phyloP scores from a whole-genome alignment of 2,329 filamentous ascomycete species.

The Alternaria sp. region DNA sequence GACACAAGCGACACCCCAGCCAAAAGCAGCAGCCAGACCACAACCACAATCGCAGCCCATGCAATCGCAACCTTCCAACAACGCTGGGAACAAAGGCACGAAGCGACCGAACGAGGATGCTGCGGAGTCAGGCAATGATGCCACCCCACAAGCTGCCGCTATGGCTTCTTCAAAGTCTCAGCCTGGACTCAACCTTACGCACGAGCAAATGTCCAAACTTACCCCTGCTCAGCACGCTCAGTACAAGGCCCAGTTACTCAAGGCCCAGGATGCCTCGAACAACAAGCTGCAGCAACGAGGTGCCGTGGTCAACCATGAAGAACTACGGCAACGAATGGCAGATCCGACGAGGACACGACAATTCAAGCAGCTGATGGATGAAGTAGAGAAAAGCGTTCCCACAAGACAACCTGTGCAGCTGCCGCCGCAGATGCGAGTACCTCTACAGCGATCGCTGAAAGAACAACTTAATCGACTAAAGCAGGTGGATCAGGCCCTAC shows the following conservation, averaged over 20 bases:
- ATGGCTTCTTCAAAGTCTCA: constrained; percentile 49
- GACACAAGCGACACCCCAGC: constrained; percentile 34
- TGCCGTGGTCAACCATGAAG: constrained; percentile 32
- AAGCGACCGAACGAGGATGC: constrained; percentile 56
- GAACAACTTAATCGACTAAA: constrained; percentile 39
- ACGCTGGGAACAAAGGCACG: constrained; percentile 37
- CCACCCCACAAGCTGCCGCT: constrained; percentile 47
- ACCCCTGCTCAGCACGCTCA: constrained; percentile 46
- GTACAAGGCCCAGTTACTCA: constrained; percentile 45
- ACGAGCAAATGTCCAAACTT: constrained; percentile 47
- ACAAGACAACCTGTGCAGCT: constrained; percentile 34
- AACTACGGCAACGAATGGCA: constrained; percentile 37
- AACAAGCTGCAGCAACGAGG: constrained; percentile 40
- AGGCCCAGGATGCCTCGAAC: constrained; percentile 46
- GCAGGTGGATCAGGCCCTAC: constrained; percentile 45
- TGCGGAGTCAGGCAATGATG: constrained; percentile 48
- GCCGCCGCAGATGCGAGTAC: constrained; percentile 31
- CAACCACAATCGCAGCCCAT: constrained; percentile 32
- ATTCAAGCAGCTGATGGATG: constrained; percentile 39
- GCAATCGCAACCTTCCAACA: constrained; percentile 31
- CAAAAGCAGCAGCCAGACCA: constrained; percentile 32
- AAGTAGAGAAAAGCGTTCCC: constrained; percentile 41
- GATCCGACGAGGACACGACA: constrained; percentile 41
- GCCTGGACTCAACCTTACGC: constrained; percentile 42
- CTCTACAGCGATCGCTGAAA: constrained; percentile 41